A percentile compares a stretch with the other conserved stretches of the same genome.
Conservation (phyloP, 108 stramenopile genomes). For the Conticribra weissflogii region DNA sequence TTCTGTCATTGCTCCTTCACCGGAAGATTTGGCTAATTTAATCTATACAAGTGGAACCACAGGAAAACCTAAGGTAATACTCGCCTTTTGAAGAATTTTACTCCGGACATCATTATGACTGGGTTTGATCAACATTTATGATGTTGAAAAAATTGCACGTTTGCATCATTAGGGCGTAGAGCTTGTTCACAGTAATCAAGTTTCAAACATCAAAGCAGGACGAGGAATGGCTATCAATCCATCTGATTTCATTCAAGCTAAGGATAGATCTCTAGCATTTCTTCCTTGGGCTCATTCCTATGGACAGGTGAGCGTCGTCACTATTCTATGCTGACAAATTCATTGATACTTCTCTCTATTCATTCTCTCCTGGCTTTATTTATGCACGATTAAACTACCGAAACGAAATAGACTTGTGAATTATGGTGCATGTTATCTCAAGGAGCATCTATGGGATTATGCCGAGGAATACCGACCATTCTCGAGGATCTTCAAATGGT, state of each 20-base stretch:
- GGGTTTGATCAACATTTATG: too few species aligned
- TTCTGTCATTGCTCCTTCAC: slow-evolving; percentile 55
- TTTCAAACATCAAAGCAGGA: slow-evolving; percentile 81
- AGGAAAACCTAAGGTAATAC: slow-evolving; percentile 85
- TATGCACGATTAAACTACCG: too few species aligned
- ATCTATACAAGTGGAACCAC: slow-evolving; percentile 98
- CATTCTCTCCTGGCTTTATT: too few species aligned
- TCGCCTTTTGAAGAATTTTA: too few species aligned
- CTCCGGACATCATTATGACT: too few species aligned
- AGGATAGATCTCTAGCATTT: slow-evolving; percentile 87
- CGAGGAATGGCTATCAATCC: slow-evolving; percentile 74
- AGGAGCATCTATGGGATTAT: slow-evolving; percentile 88
- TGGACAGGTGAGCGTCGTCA: slow-evolving; percentile 86
- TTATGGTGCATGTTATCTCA: slow-evolving; percentile 84
- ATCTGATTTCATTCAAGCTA: slow-evolving; percentile 65
- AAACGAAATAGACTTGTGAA: slow-evolving; percentile 92
- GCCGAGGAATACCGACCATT: slow-evolving; percentile 77
- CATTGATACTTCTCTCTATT: too few species aligned
- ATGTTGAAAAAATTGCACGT: too few species aligned
- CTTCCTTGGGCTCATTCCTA: slow-evolving; percentile 97
- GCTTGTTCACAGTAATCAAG: slow-evolving; percentile 76
- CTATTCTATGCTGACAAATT: too few species aligned
- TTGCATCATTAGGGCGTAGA: slow-evolving; percentile 88
- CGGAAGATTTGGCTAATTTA: slow-evolving; percentile 90
- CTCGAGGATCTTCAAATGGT: slow-evolving; percentile 81